phyloP scores from a whole-genome alignment of 176 grass and related monocot species.

The Typha latifolia region DNA sequence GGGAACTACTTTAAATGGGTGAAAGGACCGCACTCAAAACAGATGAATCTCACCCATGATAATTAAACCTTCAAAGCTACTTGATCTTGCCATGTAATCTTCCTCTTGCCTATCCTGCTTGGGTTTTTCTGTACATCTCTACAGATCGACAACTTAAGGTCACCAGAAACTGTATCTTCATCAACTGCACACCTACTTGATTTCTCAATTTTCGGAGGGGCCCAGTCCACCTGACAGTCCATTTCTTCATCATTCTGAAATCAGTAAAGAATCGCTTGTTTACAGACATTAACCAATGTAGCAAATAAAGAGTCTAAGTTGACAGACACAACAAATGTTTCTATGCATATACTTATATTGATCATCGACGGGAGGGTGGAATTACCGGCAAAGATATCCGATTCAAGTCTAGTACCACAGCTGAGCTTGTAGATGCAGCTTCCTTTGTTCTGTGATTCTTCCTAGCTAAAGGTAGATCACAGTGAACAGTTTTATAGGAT shows the following conservation, averaged over 20 bases:
- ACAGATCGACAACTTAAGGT: constrained; percentile 31
- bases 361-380: not conserved
- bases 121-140: constrained; percentile 40
- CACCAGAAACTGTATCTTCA: constrained; percentile 27
- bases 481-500: not conserved
- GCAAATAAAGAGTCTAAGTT: not conserved
- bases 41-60: constrained; percentile 9
- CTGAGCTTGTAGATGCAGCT: constrained; percentile 40
- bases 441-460: not conserved
- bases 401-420: constrained; percentile 33
- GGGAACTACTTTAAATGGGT: not conserved
- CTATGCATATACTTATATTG: not conserved
- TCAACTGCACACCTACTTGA: constrained; percentile 9
- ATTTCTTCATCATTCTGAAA: constrained; percentile 38
- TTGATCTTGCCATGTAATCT: constrained; percentile 57
- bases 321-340: not conserved
- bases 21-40: not conserved
- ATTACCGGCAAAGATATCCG: constrained; percentile 45
- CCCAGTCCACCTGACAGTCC: constrained; percentile 15
- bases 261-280: not conserved
- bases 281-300: not conserved
- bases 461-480: not conserved
- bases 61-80: constrained; percentile 46
- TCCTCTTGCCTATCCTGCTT: constrained; percentile 49
- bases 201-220: constrained; percentile 9